Conservation (phyloP, 2,329 filamentous ascomycete genomes). For the Epichloe glyceriae region DNA sequence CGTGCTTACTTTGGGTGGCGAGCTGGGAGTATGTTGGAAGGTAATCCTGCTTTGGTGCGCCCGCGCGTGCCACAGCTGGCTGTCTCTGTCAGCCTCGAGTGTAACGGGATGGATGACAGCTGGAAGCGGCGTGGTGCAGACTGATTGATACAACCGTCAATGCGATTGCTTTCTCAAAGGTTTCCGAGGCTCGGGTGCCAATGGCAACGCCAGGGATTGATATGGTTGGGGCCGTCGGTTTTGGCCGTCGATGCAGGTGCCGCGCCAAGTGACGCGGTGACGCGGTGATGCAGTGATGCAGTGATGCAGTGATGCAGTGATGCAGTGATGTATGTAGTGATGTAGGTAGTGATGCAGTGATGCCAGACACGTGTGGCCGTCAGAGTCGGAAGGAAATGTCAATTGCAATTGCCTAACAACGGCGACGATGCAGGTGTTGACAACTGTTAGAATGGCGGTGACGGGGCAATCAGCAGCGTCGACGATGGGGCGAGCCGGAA, state of each 20-base stretch:
- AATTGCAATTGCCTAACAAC: background rate
- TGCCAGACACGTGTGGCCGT: conserved; percentile 9
- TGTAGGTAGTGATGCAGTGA: background rate
- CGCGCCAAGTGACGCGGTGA: too few relatives aligned
- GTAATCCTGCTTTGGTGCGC: background rate
- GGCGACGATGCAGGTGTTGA: background rate
- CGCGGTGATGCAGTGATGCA: too few relatives aligned
- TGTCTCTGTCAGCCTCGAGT: background rate
- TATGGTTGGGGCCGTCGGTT: too few relatives aligned
- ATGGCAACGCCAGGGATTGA: background rate
- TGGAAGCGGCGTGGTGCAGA: conserved; percentile 1
- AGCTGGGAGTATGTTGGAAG: background rate
- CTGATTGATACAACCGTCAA: background rate
- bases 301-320: too few relatives aligned
- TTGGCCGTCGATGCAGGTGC: too few relatives aligned
- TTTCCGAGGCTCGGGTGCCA: background rate
- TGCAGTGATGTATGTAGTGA: too few relatives aligned
- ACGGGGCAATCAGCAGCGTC: background rate
- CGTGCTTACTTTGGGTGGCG: too few relatives aligned
- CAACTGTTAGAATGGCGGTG: background rate
- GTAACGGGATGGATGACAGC: background rate
- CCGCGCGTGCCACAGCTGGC: background rate
- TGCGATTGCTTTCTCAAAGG: too few relatives aligned
- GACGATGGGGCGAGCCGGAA: background rate
- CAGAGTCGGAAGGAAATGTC: conserved; percentile 1